phyloP scores from a whole-genome alignment of 768 basidiomycete species.

The Leucocoprinus birnbaumii region DNA sequence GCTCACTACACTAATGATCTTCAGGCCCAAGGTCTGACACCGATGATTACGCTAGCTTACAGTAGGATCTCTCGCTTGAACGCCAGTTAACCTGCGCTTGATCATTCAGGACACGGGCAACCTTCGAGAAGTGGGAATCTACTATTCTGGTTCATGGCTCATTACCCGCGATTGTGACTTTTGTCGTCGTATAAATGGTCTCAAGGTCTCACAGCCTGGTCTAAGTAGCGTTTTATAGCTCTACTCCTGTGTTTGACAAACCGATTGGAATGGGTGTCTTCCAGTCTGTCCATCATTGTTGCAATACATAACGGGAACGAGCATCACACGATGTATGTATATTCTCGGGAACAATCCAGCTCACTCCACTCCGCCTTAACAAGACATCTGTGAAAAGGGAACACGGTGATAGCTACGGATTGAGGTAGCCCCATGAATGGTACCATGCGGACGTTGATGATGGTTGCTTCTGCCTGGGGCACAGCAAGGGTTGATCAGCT shows the following conservation, averaged over 20 bases:
- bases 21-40: no score
- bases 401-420: not conserved
- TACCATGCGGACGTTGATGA: constrained; percentile 3
- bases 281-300: no score
- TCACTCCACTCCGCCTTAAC: not conserved
- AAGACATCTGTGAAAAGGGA: constrained; percentile 5
- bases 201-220: not conserved
- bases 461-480: constrained; percentile 7
- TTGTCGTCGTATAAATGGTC: no score
- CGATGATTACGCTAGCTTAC: no score
- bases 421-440: not conserved
- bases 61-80: no score
- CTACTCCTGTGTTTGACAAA: not conserved
- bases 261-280: no score
- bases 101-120: no score
- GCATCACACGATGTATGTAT: not conserved
- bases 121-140: no score
- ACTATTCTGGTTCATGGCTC: no score
- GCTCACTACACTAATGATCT: no score
- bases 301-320: not conserved
- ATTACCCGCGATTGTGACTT: no score
- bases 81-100: no score
- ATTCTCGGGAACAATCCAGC: not conserved
- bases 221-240: not conserved
- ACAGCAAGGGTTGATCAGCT: not conserved